A percentile compares a stretch with the other conserved stretches of the same genome.
Evolutionary conservation across 805 yeast species (phyloP).

Genomic region (Schwanniomyces polymorphus): DNA sequence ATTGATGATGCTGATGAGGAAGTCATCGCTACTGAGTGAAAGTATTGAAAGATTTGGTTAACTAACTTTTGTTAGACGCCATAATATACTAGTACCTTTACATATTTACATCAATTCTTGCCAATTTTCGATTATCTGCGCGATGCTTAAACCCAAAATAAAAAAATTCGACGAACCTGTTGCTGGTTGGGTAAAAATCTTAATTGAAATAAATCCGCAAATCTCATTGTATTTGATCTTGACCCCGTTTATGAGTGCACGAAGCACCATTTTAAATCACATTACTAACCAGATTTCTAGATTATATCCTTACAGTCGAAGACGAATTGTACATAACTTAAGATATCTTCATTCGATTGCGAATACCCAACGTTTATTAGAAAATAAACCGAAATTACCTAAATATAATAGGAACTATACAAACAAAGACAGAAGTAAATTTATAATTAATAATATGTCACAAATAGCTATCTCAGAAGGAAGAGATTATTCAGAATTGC

Average conservation of each 20-base stretch:
- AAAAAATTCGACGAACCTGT: background rate
- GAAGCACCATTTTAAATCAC: slow-evolving; percentile 1
- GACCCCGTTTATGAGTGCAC: slow-evolving; percentile 4
- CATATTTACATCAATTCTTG: background rate
- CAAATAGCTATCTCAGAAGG: slow-evolving; percentile 1
- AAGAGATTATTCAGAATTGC: slow-evolving; percentile 24
- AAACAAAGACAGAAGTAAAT: background rate
- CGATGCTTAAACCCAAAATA: background rate
- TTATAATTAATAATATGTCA: slow-evolving; percentile 1
- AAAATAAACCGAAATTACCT: background rate
- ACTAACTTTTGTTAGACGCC: no score
- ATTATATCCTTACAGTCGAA: background rate
- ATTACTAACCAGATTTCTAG: slow-evolving; percentile 2
- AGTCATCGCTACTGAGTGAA: no score
- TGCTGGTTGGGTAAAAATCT: background rate
- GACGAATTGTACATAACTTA: slow-evolving; percentile 3
- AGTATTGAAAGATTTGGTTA: no score
- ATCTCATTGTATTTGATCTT: background rate
- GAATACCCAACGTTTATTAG: background rate
- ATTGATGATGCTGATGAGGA: no score
- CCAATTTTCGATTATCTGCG: background rate
- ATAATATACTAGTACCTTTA: background rate
- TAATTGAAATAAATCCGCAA: background rate
- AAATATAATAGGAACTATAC: background rate
- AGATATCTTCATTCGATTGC: slow-evolving; percentile 2